Evolutionary conservation across 2,329 filamentous ascomycete genomes (phyloP).

Genomic region (Penicillium sp.): DNA sequence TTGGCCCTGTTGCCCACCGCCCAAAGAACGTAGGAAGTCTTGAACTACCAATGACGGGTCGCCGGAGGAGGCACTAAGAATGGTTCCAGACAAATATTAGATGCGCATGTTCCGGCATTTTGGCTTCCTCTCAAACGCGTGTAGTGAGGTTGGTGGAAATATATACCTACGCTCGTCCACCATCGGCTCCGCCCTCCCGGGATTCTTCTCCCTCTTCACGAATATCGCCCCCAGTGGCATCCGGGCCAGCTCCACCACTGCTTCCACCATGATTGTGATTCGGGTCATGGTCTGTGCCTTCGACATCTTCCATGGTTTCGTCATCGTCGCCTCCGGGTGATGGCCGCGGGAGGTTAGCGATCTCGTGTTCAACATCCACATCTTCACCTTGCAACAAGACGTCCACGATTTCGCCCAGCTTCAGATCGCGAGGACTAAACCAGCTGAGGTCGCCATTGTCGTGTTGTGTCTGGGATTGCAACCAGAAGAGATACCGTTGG

Average conservation of each 20-base stretch:
- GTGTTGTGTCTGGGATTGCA: conserved; percentile 84
- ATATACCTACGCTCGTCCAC: conserved; percentile 97
- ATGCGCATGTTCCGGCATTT: conserved; percentile 2
- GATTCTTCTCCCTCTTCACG: conserved; percentile 83
- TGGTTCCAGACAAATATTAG: conserved; percentile 7
- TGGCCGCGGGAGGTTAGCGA: conserved; percentile 56
- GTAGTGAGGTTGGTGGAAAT: conserved; percentile 28
- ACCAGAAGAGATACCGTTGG: conserved; percentile 88
- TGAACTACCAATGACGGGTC: conserved; percentile 76
- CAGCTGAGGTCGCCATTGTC: conserved; percentile 63
- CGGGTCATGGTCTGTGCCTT: conserved; percentile 55
- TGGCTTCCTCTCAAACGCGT: conserved; percentile 2
- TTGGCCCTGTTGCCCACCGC: conserved; percentile 44
- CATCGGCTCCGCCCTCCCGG: conserved; percentile 89
- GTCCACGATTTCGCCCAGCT: conserved; percentile 83
- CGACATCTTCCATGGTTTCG: conserved; percentile 73
- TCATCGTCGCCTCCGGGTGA: conserved; percentile 55
- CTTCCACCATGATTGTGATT: conserved; percentile 54
- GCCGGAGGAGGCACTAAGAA: conserved; percentile 53
- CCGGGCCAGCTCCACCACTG: conserved; percentile 75
- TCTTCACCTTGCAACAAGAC: conserved; percentile 81
- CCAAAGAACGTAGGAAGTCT: conserved; percentile 80
- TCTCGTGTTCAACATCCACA: conserved; percentile 68
- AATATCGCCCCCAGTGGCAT: conserved; percentile 84
- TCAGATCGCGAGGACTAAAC: conserved; percentile 79